These are phyloP conservation scores for Penicillium roqueforti DNA, from an alignment of 495 filamentous ascomycete genomes.

Conservation along the genomic window DNA sequence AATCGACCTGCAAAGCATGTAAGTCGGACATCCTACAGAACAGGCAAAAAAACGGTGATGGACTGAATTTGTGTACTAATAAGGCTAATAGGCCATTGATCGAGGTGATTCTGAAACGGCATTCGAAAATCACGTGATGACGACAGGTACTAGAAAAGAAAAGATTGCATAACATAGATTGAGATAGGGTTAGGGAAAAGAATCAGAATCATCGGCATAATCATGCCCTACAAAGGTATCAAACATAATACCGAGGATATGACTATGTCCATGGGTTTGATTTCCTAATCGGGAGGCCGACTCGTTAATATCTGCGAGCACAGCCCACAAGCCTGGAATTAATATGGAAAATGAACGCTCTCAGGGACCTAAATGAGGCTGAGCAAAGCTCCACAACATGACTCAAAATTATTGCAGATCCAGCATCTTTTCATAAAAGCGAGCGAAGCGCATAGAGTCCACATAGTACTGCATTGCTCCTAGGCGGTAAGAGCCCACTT, in stretches of 20 bases:
- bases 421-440: neutral
- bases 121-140: neutral
- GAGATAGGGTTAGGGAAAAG: neutral
- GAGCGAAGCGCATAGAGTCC: neutral
- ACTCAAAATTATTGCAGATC: neutral
- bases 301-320: slow-evolving; percentile 1
- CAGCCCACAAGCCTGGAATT: neutral
- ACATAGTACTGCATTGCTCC: slow-evolving; percentile 5
- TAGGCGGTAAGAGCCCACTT: slow-evolving; percentile 21
- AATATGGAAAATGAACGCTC: neutral
- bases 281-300: slow-evolving; percentile 8
- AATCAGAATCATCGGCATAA: neutral
- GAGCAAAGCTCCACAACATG: neutral
- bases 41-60: too few species aligned
- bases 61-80: too few species aligned
- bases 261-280: neutral
- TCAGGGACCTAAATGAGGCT: neutral
- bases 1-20: too few species aligned
- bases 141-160: neutral
- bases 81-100: too few species aligned
- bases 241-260: neutral
- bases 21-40: too few species aligned
- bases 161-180: neutral
- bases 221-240: neutral
- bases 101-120: too few species aligned